Evolutionary conservation across 495 filamentous ascomycete genomes (phyloP).

Genomic region (Aspergillus sclerotioniger): DNA sequence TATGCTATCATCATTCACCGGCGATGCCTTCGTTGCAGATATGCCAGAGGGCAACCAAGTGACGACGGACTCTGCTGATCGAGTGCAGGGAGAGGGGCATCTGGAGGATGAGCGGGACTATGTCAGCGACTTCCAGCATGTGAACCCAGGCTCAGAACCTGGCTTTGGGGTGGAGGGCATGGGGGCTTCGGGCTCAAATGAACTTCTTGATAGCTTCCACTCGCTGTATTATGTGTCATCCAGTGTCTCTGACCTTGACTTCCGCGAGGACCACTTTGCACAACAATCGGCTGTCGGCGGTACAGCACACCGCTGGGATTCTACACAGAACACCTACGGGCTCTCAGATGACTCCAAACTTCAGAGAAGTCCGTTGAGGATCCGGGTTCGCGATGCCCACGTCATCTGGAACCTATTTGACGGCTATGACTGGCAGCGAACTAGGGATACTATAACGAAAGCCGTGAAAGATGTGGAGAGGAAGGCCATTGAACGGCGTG

Average conservation of each 20-base stretch:
- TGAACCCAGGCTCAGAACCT: constrained; percentile 31
- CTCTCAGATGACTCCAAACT: constrained; percentile 59
- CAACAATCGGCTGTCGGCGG: constrained; percentile 57
- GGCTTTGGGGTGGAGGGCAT: constrained; percentile 41
- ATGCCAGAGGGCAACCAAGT: constrained; percentile 14
- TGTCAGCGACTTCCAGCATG: constrained; percentile 61
- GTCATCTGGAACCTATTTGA: constrained; percentile 98
- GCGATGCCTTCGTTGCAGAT: constrained; percentile 67
- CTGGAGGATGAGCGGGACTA: constrained; percentile 57
- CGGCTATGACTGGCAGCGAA: constrained; percentile 93
- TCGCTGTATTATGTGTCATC: constrained; percentile 54
- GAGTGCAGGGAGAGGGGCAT: constrained; percentile 24
- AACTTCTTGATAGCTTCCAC: constrained; percentile 63
- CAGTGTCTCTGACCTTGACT: constrained; percentile 55
- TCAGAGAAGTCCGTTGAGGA: constrained; percentile 67
- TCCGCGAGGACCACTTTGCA: constrained; percentile 81
- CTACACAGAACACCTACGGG: constrained; percentile 68
- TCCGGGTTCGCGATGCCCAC: constrained; percentile 81
- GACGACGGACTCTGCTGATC: constrained; percentile 15
- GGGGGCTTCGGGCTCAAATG: constrained; percentile 41
- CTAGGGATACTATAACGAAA: constrained; percentile 79
- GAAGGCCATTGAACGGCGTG: constrained; percentile 71
- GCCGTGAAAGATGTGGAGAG: constrained; percentile 83
- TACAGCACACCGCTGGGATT: constrained; percentile 77
- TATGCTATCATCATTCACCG: constrained; percentile 84